phyloP scores from a whole-genome alignment of 2,329 filamentous ascomycete genomes.

The Zasmidium angulare region DNA sequence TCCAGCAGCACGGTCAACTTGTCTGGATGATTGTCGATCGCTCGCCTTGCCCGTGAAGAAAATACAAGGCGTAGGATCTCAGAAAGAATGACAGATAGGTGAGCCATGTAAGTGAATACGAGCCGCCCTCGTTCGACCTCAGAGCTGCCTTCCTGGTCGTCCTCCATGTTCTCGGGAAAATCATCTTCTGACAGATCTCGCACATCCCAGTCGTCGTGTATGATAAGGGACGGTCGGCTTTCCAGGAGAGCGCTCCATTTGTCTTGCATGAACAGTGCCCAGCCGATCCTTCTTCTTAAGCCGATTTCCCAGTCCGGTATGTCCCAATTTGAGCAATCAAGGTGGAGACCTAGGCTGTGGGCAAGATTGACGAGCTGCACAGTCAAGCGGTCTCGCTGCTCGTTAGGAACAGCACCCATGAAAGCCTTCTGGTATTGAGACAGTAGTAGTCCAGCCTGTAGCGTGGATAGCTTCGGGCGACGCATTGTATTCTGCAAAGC shows the following conservation, averaged over 20 bases:
- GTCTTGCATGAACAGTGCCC: slow-evolving; percentile 33
- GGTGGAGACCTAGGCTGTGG: slow-evolving; percentile 41
- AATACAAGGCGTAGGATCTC: slow-evolving; percentile 25
- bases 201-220: slow-evolving; percentile 29
- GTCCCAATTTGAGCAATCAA: slow-evolving; percentile 30
- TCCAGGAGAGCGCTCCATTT: slow-evolving; percentile 30
- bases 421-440: slow-evolving; percentile 38
- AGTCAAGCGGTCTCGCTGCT: slow-evolving; percentile 30
- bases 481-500: slow-evolving; percentile 39
- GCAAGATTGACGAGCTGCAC: slow-evolving; percentile 40
- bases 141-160: slow-evolving; percentile 30
- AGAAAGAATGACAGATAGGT: slow-evolving; percentile 25
- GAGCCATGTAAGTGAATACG: slow-evolving; percentile 33
- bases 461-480: slow-evolving; percentile 42
- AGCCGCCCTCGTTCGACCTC: slow-evolving; percentile 30
- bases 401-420: slow-evolving; percentile 19
- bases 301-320: slow-evolving; percentile 32
- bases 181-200: slow-evolving; percentile 24
- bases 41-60: slow-evolving; percentile 22
- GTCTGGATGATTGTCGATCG: slow-evolving; percentile 17
- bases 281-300: slow-evolving; percentile 31
- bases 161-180: slow-evolving; percentile 33
- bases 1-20: slow-evolving; percentile 20
- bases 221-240: slow-evolving; percentile 30
- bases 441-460: slow-evolving; percentile 41